phyloP scores from a whole-genome alignment of 805 yeast species.

The Wickerhamiella musiphila region DNA sequence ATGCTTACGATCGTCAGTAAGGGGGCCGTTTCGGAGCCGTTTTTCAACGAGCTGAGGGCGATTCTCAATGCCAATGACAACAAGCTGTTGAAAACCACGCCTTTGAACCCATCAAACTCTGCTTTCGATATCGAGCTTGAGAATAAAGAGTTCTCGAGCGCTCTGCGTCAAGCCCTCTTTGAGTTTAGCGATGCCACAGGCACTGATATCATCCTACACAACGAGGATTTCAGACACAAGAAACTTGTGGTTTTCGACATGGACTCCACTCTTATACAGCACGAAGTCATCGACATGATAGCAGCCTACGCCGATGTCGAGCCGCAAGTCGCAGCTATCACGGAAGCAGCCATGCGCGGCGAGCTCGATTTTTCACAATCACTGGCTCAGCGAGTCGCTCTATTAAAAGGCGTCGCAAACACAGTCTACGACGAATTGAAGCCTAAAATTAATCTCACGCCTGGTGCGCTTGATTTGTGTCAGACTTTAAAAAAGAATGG shows the following conservation, averaged over 20 bases:
- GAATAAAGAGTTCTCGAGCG: no score
- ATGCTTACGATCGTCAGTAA: no score
- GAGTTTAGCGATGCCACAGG: neutral
- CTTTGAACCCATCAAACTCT: no score
- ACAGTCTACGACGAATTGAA: conserved; percentile 64
- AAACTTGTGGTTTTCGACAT: conserved; percentile 79
- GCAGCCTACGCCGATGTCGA: conserved; percentile 92
- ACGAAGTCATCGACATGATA: conserved; percentile 90
- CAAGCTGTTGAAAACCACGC: no score
- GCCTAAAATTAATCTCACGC: conserved; percentile 52
- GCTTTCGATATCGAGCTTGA: no score
- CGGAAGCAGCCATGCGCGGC: conserved; percentile 93
- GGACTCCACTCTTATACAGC: conserved; percentile 93
- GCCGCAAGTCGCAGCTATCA: conserved; percentile 68
- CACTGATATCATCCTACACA: neutral
- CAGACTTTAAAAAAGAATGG: conserved; percentile 42
- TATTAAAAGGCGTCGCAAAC: conserved; percentile 71
- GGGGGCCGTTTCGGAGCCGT: no score
- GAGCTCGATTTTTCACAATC: conserved; percentile 83
- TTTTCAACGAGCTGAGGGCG: no score
- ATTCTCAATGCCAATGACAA: no score
- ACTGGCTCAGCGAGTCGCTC: conserved; percentile 49
- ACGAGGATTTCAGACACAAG: conserved; percentile 19
- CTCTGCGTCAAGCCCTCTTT: neutral
- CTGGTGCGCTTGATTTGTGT: conserved; percentile 66